phyloP scores from a whole-genome alignment of 2,329 filamentous ascomycete species.

The Sporothrix inflata region DNA sequence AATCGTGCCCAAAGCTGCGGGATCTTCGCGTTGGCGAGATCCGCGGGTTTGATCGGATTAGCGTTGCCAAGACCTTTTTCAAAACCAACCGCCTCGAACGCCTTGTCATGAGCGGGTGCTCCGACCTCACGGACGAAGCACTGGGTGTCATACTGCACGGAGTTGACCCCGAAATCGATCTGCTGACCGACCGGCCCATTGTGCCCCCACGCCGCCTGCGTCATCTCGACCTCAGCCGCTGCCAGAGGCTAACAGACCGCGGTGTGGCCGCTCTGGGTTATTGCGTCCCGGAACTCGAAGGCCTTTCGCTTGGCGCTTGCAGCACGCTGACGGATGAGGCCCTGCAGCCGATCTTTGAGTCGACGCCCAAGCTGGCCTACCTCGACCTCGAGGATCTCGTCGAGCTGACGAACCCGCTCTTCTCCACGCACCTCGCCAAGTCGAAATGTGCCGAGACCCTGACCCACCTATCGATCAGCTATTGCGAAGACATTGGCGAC shows the following conservation, averaged over 20 bases:
- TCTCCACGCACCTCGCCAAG: slow-evolving; percentile 73
- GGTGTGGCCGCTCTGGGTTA: slow-evolving; percentile 73
- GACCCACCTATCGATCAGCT: slow-evolving; percentile 83
- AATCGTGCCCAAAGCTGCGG: slow-evolving; percentile 71
- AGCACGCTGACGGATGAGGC: slow-evolving; percentile 72
- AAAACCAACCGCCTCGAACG: slow-evolving; percentile 78
- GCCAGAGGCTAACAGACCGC: slow-evolving; percentile 69
- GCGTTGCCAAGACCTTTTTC: slow-evolving; percentile 76
- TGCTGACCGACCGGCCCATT: slow-evolving; percentile 74
- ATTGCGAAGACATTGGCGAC: slow-evolving; percentile 85
- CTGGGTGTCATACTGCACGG: slow-evolving; percentile 78
- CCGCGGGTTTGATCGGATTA: slow-evolving; percentile 73
- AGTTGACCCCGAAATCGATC: slow-evolving; percentile 74
- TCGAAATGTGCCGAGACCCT: slow-evolving; percentile 73
- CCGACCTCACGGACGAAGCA: slow-evolving; percentile 74
- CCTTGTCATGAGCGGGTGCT: slow-evolving; percentile 79
- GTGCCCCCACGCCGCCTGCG: slow-evolving; percentile 78
- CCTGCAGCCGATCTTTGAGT: slow-evolving; percentile 72
- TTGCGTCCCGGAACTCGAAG: slow-evolving; percentile 78
- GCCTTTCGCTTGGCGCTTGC: slow-evolving; percentile 80
- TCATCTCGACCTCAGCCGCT: slow-evolving; percentile 84
- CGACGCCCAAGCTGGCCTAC: slow-evolving; percentile 77
- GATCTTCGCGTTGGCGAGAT: slow-evolving; percentile 85
- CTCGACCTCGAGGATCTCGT: slow-evolving; percentile 87
- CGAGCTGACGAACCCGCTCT: slow-evolving; percentile 72